Evolutionary conservation across 1,139 yeast genomes (phyloP).

Genomic region (Candida pseudoviswanathii): DNA sequence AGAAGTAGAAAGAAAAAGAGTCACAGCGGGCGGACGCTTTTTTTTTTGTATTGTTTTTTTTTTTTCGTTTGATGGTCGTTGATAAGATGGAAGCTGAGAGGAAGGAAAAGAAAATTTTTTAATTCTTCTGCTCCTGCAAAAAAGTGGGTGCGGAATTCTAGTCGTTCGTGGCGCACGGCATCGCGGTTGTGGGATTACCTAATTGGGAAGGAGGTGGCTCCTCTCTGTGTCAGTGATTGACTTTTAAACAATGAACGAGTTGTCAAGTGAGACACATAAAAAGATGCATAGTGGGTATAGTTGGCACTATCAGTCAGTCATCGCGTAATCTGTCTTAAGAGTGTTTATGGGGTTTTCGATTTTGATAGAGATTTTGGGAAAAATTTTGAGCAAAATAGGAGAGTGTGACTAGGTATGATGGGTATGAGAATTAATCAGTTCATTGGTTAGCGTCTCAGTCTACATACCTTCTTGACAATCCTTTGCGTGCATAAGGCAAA

Average conservation of each 20-base stretch:
- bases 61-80: neutral
- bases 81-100: neutral
- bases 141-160: neutral
- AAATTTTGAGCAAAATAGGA: too few relatives aligned
- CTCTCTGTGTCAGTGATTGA: neutral
- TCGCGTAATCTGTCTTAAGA: too few relatives aligned
- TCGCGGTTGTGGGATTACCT: neutral
- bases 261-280: neutral
- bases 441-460: too few relatives aligned
- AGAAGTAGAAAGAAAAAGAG: conserved; percentile 1
- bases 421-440: too few relatives aligned
- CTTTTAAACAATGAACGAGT: neutral
- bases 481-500: too few relatives aligned
- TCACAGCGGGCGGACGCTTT: neutral
- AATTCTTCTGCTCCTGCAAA: neutral
- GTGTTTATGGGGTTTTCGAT: too few relatives aligned
- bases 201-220: neutral
- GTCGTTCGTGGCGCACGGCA: neutral
- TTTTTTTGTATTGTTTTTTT: neutral
- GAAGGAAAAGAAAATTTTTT: neutral
- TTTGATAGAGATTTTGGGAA: too few relatives aligned
- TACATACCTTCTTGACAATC: too few relatives aligned
- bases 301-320: too few relatives aligned
- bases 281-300: too few relatives aligned
- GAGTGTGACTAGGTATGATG: too few relatives aligned